phyloP scores from a whole-genome alignment of 345 rosid genomes.

The Melaleuca alternifolia region DNA sequence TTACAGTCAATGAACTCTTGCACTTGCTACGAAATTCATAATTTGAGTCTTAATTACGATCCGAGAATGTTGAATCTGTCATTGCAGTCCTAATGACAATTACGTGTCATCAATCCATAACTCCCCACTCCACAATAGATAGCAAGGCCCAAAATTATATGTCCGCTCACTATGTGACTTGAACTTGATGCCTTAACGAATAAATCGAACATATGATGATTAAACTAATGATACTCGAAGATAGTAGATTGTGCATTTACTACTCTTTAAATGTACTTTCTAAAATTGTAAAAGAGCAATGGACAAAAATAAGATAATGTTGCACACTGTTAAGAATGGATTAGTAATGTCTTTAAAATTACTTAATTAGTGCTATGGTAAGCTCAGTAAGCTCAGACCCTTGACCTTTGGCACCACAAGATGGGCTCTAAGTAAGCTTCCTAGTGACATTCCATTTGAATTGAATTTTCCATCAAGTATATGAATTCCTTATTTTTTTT shows the following conservation, averaged over 20 bases:
- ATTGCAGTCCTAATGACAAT: background rate
- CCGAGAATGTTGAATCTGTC: rapidly evolving
- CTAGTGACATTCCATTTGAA: background rate
- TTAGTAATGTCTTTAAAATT: background rate
- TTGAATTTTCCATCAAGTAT: background rate
- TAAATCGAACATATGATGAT: background rate
- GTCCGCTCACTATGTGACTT: rapidly evolving
- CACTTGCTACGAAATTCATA: background rate
- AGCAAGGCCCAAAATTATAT: background rate
- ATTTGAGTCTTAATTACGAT: background rate
- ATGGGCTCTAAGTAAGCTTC: background rate
- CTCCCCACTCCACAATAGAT: background rate
- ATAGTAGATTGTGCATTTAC: background rate
- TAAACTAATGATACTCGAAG: background rate
- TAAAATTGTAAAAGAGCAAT: background rate
- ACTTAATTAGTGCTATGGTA: too few relatives aligned
- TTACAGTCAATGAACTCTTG: background rate
- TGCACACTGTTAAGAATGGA: background rate
- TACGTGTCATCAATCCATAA: background rate
- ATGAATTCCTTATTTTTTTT: background rate
- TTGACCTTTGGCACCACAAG: background rate
- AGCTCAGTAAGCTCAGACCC: background rate
- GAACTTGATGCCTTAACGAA: rapidly evolving
- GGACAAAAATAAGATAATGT: background rate
- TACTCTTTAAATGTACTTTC: background rate